These are phyloP conservation scores for Fusarium sambucinum DNA, from an alignment of 2,329 filamentous ascomycete genomes.

Conservation along the genomic window DNA sequence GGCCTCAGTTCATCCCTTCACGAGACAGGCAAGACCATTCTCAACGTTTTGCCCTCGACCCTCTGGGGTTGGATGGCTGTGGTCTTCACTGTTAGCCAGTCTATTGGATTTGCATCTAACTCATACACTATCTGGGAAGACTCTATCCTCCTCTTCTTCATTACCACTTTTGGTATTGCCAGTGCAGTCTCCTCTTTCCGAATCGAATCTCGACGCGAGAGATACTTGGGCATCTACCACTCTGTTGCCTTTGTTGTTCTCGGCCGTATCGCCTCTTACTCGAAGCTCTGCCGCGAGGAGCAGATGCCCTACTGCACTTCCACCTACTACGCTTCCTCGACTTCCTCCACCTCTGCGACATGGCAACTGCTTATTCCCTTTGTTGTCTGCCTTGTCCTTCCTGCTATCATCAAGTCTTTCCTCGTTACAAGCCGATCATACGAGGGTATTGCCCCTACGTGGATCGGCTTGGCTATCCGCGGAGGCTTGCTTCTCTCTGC, in stretches of 20 bases:
- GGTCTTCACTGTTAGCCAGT: constrained; percentile 85
- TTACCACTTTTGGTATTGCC: constrained; percentile 86
- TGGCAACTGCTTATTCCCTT: constrained; percentile 91
- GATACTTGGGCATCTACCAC: constrained; percentile 84
- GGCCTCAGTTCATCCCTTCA: constrained; percentile 61
- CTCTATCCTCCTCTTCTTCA: constrained; percentile 90
- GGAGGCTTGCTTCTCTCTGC: constrained; percentile 80
- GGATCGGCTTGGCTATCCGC: constrained; percentile 86
- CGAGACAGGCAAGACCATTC: constrained; percentile 58
- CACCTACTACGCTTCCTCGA: constrained; percentile 93
- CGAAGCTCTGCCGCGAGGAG: constrained; percentile 94
- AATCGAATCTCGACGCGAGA: constrained; percentile 73
- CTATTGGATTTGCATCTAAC: constrained; percentile 95
- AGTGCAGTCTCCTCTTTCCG: constrained; percentile 80
- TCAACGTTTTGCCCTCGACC: constrained; percentile 74
- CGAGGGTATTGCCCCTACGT: constrained; percentile 84
- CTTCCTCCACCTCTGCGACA: constrained; percentile 89
- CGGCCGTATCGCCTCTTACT: constrained; percentile 84
- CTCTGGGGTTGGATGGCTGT: constrained; percentile 91
- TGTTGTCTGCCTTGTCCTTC: constrained; percentile 76
- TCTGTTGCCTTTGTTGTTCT: constrained; percentile 85
- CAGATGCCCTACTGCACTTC: constrained; percentile 98
- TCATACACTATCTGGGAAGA: constrained; percentile 99
- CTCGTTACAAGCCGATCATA: constrained; percentile 87
- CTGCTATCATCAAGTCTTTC: constrained; percentile 81